These are phyloP conservation scores for Pestalotiopsis sp. DNA, from an alignment of 2,329 filamentous ascomycete genomes.

Conservation along the genomic window DNA sequence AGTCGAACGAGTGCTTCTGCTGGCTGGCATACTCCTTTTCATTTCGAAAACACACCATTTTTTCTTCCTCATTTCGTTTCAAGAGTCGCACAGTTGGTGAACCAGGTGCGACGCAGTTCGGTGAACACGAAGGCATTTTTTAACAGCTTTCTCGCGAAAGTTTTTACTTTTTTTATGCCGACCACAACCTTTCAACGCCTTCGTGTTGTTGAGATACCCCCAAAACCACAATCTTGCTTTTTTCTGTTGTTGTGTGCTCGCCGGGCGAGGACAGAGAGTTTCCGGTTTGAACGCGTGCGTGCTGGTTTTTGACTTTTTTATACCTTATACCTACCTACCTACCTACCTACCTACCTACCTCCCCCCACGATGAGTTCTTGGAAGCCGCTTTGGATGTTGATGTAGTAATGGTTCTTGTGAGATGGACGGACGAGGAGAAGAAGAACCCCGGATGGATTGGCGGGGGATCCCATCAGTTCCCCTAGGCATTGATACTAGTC, in stretches of 20 bases:
- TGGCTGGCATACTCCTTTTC: slow-evolving; percentile 6
- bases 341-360: background rate
- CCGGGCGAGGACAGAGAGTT: slow-evolving; percentile 7
- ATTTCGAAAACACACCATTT: slow-evolving; percentile 5
- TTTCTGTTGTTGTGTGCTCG: slow-evolving; percentile 11
- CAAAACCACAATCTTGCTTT: background rate
- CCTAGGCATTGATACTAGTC: background rate
- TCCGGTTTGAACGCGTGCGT: background rate
- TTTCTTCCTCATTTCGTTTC: slow-evolving; percentile 2
- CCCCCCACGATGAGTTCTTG: background rate
- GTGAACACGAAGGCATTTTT: slow-evolving; percentile 13
- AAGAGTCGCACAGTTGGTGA: background rate
- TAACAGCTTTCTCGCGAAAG: background rate
- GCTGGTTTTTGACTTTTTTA: slow-evolving; percentile 10
- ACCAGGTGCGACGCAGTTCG: slow-evolving; percentile 6
- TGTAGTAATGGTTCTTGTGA: background rate
- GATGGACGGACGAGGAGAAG: background rate
- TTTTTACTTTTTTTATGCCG: background rate
- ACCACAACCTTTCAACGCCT: slow-evolving; percentile 6
- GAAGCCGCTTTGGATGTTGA: background rate
- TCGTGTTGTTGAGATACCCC: slow-evolving; percentile 14
- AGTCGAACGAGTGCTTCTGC: background rate
- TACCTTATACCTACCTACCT: background rate
- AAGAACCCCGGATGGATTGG: background rate
- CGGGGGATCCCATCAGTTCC: background rate